phyloP scores from a whole-genome alignment of 495 filamentous ascomycete genomes.

The Friedmanniomyces simplex region DNA sequence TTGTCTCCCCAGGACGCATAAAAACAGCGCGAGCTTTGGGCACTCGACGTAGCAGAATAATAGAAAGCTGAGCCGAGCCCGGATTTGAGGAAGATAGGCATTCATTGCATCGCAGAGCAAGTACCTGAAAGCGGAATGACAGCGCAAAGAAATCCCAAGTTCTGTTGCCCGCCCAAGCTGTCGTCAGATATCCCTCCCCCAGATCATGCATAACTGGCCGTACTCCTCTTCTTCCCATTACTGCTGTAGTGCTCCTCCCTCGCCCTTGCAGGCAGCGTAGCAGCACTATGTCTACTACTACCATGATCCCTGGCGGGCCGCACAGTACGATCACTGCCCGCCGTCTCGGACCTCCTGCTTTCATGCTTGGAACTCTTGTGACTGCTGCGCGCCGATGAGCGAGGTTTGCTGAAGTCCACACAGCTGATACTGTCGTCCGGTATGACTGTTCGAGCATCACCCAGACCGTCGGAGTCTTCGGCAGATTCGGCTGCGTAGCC shows the following conservation, averaged over 20 bases:
- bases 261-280: slow-evolving; percentile 20
- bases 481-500: slow-evolving; percentile 18
- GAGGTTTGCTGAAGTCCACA: slow-evolving; percentile 16
- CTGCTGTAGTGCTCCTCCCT: slow-evolving; percentile 20
- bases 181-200: slow-evolving; percentile 2
- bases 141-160: background rate
- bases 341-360: slow-evolving; percentile 18
- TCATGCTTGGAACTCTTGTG: background rate
- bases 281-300: slow-evolving; percentile 10
- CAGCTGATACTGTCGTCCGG: slow-evolving; percentile 32
- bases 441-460: slow-evolving; percentile 27
- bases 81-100: too few species aligned
- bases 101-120: too few species aligned
- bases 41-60: too few species aligned
- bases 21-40: too few species aligned
- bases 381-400: background rate
- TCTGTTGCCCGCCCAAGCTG: background rate
- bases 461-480: slow-evolving; percentile 21
- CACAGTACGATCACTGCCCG: slow-evolving; percentile 24
- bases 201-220: slow-evolving; percentile 17
- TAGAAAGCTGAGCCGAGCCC: too few species aligned
- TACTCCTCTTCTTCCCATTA: slow-evolving; percentile 20
- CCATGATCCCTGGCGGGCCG: slow-evolving; percentile 12
- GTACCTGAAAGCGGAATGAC: background rate
- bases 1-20: too few species aligned